Evolutionary conservation across 2,329 filamentous ascomycete genomes (phyloP).

Genomic region (Cladosporium sp.): DNA sequence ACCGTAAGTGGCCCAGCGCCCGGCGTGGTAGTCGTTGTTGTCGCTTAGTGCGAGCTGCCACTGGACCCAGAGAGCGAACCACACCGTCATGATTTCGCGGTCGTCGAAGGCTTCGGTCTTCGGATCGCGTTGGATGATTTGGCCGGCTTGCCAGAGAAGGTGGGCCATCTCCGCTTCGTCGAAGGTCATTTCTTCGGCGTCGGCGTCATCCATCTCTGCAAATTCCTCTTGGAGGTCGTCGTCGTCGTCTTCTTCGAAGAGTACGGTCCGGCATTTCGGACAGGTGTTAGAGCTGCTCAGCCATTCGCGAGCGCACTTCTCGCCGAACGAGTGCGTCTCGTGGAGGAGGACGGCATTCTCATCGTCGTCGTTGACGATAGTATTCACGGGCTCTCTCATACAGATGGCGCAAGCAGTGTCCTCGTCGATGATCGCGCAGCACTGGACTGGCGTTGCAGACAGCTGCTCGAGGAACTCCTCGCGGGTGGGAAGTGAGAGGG

Average conservation of each 20-base stretch:
- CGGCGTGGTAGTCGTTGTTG: not conserved
- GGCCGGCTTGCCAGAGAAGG: not conserved
- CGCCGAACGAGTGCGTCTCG: not conserved
- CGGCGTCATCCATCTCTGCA: not conserved
- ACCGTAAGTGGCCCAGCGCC: not conserved
- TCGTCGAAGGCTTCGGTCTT: not conserved
- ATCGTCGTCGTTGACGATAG: not conserved
- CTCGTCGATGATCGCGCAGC: not conserved
- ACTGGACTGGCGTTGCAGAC: not conserved
- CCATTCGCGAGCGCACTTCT: conserved; percentile 1
- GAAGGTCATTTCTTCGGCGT: not conserved
- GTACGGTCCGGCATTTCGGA: not conserved
- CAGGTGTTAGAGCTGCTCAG: not conserved
- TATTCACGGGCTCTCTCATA: not conserved
- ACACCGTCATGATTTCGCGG: not conserved
- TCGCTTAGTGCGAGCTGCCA: not conserved
- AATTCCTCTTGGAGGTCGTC: too few relatives aligned
- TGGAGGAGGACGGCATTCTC: conserved; percentile 6
- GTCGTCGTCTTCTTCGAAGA: not conserved
- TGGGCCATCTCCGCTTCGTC: not conserved
- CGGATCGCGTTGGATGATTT: not conserved
- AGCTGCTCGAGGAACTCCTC: not conserved
- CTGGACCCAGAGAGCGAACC: not conserved
- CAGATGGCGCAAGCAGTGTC: not conserved
- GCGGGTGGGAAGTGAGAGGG: not conserved